These are phyloP conservation scores for Pugionium dolabratum DNA, from an alignment of 345 rosid species.

Conservation along the genomic window DNA sequence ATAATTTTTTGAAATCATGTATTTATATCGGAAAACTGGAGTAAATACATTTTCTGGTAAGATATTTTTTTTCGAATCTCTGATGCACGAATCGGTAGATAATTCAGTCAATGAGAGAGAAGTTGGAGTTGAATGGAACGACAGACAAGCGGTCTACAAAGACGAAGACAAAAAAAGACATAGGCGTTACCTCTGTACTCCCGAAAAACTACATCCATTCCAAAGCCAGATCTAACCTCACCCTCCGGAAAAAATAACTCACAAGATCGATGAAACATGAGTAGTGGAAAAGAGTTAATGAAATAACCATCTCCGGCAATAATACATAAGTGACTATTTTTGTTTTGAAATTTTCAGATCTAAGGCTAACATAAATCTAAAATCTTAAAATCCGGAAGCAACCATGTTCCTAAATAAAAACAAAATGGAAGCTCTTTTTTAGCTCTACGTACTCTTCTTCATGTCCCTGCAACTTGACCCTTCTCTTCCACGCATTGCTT, in stretches of 20 bases:
- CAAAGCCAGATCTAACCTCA: constrained; percentile 27
- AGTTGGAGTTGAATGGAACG: constrained; percentile 5
- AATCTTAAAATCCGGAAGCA: constrained; percentile 17
- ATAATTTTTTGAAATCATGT: background rate
- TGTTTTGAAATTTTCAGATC: constrained; percentile 23
- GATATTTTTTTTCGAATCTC: constrained; percentile 1
- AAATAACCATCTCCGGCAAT: constrained; percentile 29
- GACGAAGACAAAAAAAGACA: constrained; percentile 27
- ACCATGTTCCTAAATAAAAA: constrained; percentile 25
- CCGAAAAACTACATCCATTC: background rate
- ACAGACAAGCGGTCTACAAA: background rate
- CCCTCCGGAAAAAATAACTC: background rate
- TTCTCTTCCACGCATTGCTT: constrained; percentile 48
- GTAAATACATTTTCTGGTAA: too few species aligned
- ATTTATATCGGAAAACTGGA: too few species aligned
- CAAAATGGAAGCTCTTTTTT: background rate
- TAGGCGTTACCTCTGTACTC: constrained; percentile 23
- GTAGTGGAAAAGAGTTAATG: constrained; percentile 21
- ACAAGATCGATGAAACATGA: constrained; percentile 22
- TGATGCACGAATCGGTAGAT: background rate
- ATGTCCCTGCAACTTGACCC: constrained; percentile 61
- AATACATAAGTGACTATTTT: constrained; percentile 18
- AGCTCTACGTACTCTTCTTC: constrained; percentile 58
- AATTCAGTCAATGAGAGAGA: constrained; percentile 11
- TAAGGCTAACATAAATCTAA: constrained; percentile 32